Evolutionary conservation across 2,329 filamentous ascomycete genomes (phyloP).

Genomic region (Arthroderma uncinatum): DNA sequence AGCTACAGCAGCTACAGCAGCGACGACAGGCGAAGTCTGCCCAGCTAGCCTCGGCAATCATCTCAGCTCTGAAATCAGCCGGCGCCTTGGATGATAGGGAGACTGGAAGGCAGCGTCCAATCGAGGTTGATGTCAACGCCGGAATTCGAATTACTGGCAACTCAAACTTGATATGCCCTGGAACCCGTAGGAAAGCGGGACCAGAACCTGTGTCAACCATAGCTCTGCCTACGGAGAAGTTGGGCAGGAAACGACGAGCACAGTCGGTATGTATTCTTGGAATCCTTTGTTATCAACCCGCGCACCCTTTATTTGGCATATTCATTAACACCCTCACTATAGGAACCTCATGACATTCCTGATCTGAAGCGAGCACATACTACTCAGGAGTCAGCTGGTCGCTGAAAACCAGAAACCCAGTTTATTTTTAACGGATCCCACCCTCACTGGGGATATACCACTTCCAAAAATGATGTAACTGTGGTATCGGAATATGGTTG

Average conservation of each 20-base stretch:
- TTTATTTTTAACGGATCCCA: too few species aligned
- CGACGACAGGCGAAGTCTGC: constrained; percentile 20
- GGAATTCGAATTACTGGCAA: constrained; percentile 23
- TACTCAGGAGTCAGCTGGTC: neutral
- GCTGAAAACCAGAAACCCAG: neutral
- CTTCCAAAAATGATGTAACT: neutral
- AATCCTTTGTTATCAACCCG: too few species aligned
- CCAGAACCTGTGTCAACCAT: neutral
- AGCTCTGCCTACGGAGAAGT: neutral
- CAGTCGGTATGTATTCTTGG: constrained; percentile 13
- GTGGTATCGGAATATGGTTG: neutral
- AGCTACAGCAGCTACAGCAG: constrained; percentile 15
- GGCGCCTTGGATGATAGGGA: constrained; percentile 14
- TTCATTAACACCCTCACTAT: neutral
- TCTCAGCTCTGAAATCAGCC: constrained; percentile 18
- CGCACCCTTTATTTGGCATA: too few species aligned
- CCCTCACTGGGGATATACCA: too few species aligned
- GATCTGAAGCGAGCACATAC: neutral
- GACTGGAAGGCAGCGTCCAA: constrained; percentile 10
- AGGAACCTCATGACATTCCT: neutral
- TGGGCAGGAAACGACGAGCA: constrained; percentile 10
- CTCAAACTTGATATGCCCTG: constrained; percentile 21
- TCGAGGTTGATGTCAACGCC: constrained; percentile 22
- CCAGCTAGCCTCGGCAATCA: constrained; percentile 19
- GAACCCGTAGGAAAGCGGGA: constrained; percentile 1